A percentile compares a stretch with the other conserved stretches of the same genome.
These are phyloP conservation scores for Hypoxylon sp. DNA, from an alignment of 2,329 filamentous ascomycete genomes.

Conservation along the genomic window DNA sequence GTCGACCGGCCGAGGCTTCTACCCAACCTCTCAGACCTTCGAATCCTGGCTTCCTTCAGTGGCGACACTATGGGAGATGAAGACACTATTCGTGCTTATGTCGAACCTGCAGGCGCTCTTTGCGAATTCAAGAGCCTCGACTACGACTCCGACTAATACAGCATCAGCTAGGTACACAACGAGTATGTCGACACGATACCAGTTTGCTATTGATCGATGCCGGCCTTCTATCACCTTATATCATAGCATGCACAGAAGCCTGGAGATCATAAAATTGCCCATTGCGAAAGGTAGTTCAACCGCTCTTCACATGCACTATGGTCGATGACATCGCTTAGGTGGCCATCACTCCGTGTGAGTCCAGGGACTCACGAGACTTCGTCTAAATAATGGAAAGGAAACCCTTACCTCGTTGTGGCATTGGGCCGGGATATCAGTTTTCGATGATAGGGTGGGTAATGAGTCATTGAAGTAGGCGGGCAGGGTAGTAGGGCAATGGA, in stretches of 20 bases:
- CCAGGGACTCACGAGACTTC: neutral
- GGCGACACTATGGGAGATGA: too few species aligned
- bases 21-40: constrained; percentile 3
- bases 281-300: neutral
- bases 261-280: neutral
- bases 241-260: neutral
- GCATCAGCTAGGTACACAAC: too few species aligned
- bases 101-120: neutral
- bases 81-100: neutral
- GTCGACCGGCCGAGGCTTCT: constrained; percentile 8
- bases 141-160: neutral
- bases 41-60: neutral
- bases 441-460: neutral
- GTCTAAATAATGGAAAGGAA: neutral
- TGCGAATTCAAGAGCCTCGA: too few species aligned
- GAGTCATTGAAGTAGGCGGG: too few species aligned
- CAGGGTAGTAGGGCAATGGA: too few species aligned
- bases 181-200: neutral
- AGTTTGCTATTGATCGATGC: too few species aligned
- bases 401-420: neutral
- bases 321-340: neutral
- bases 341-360: neutral
- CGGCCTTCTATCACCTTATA: neutral
- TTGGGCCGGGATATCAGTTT: neutral
- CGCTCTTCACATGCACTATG: neutral